Evolutionary conservation across 805 yeast species (phyloP), one percentile per base, ranked within the genome.

Genomic region (Vanderwaltozyma tropicalis): DNA sequence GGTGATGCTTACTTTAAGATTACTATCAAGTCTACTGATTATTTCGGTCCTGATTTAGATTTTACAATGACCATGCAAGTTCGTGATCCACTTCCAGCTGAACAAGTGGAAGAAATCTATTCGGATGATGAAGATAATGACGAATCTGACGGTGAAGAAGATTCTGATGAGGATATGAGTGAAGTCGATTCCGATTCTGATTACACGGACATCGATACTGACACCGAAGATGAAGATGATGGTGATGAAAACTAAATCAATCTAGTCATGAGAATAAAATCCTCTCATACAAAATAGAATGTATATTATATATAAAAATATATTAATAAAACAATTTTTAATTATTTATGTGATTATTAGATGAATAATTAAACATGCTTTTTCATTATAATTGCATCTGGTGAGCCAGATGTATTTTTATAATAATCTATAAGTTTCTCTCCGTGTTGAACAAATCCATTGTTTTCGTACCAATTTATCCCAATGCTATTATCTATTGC

Each of bases 41-140:
- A 85, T 58, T 85, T 84, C 57, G 95, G 95, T 5, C 62, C 74
- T 15, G 96, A 89, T 55, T 57, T 85, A 18, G 85, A 80, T 46
- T 71, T 79, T 43, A 80, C 88, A 9, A 61, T 85, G 34, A 63
- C 64, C 18, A 71, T 88, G 79, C 66, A 71, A n/a, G 94, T 88
- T 26, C 68, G 72, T 48, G 68, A 74, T 17, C 72, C 78, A 25
- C 72, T 78, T 35, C 54, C 33, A 8, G 42, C 41, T 31, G 47
- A 62, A 48, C 38, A 56, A 8, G 64, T 58, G n/a, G 71, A 65
- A 32, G 76, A 73, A 36, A 61, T 62, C 22, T 68, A 73, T 39
- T 84, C 71, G 38, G 75, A 80, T 37, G 83, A 75, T 38, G 88
- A 80, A 52, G 88, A 80, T 51, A 72, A 66, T 13, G 70, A 52